Percentiles rank a stretch among this genome's conserved stretches.
phyloP scores from a whole-genome alignment of 2,329 filamentous ascomycete genomes.

The Sclerotinia spermophila region DNA sequence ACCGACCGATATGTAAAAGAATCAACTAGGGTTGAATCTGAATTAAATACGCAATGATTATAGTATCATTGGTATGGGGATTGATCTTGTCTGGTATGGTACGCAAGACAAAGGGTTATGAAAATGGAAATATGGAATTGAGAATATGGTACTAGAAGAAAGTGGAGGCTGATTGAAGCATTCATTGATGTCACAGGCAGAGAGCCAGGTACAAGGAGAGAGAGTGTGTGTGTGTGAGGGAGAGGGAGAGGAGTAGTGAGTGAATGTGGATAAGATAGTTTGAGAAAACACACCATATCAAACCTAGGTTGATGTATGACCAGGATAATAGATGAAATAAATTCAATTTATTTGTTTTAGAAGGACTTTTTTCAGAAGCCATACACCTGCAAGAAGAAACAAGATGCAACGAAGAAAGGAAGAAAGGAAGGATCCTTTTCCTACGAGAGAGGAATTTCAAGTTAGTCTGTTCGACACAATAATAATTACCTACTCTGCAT shows the following conservation, averaged over 20 bases:
- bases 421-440: not conserved
- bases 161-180: slow-evolving; percentile 16
- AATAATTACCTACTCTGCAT: not conserved
- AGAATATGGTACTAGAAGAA: not conserved
- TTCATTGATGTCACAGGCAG: slow-evolving; percentile 20
- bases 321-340: not conserved
- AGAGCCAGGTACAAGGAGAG: slow-evolving; percentile 13
- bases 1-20: slow-evolving; percentile 7
- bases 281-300: not conserved
- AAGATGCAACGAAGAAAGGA: not conserved
- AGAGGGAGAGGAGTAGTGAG: not conserved
- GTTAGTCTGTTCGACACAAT: not conserved
- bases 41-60: slow-evolving; percentile 9
- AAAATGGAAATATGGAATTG: slow-evolving; percentile 1
- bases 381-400: slow-evolving; percentile 1
- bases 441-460: not conserved
- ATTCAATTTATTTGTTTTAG: not conserved
- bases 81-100: slow-evolving; percentile 1
- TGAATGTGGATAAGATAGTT: slow-evolving; percentile 5
- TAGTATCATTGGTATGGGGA: slow-evolving; percentile 10
- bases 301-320: not conserved
- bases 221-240: not conserved
- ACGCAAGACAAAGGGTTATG: slow-evolving; percentile 12
- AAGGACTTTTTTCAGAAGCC: not conserved
- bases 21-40: slow-evolving; percentile 13